Percentiles rank a stretch among this genome's conserved stretches.
phyloP scores from a whole-genome alignment of 2,329 filamentous ascomycete species.

The Coniochaeta ligniaria region DNA sequence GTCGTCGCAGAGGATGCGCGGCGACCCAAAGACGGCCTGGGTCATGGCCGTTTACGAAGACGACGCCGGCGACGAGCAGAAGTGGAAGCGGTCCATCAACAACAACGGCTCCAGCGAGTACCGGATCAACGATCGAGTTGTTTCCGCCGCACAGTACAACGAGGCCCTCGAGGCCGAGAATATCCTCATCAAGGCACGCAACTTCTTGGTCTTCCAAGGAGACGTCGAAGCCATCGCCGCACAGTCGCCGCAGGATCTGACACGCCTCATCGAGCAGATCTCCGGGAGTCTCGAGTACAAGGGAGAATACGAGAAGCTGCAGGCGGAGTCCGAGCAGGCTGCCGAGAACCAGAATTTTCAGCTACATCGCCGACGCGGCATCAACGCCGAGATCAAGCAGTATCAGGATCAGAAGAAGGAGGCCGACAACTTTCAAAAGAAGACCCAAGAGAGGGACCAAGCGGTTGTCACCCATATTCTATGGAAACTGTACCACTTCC shows the following conservation, averaged over 20 bases:
- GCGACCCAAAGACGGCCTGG: slow-evolving; percentile 92
- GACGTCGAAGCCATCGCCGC: slow-evolving; percentile 96
- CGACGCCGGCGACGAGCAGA: slow-evolving; percentile 88
- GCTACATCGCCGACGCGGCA: slow-evolving; percentile 80
- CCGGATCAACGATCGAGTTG: slow-evolving; percentile 86
- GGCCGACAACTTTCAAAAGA: slow-evolving; percentile 86
- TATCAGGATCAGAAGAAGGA: slow-evolving; percentile 96
- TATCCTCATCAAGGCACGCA: slow-evolving; percentile 94
- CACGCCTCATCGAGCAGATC: slow-evolving; percentile 91
- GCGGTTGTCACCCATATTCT: slow-evolving; percentile 89
- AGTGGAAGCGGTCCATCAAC: slow-evolving; percentile 94
- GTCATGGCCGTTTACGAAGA: slow-evolving; percentile 99
- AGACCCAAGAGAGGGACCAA: slow-evolving; percentile 82
- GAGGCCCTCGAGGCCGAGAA: slow-evolving; percentile 87
- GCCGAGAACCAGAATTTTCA: slow-evolving; percentile 84
- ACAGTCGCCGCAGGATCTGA: slow-evolving; percentile 89
- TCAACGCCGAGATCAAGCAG: slow-evolving; percentile 96
- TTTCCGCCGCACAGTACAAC: slow-evolving; percentile 89
- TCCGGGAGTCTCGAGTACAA: slow-evolving; percentile 95
- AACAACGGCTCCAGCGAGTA: slow-evolving; percentile 87
- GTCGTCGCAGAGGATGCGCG: slow-evolving; percentile 54
- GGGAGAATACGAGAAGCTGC: slow-evolving; percentile 85
- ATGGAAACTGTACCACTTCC: slow-evolving; percentile 96
- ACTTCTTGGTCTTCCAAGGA: slow-evolving; percentile 97
- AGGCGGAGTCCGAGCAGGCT: slow-evolving; percentile 77